phyloP scores from a whole-genome alignment of 2,329 filamentous ascomycete species.

The Dichotomopilus funicola region DNA sequence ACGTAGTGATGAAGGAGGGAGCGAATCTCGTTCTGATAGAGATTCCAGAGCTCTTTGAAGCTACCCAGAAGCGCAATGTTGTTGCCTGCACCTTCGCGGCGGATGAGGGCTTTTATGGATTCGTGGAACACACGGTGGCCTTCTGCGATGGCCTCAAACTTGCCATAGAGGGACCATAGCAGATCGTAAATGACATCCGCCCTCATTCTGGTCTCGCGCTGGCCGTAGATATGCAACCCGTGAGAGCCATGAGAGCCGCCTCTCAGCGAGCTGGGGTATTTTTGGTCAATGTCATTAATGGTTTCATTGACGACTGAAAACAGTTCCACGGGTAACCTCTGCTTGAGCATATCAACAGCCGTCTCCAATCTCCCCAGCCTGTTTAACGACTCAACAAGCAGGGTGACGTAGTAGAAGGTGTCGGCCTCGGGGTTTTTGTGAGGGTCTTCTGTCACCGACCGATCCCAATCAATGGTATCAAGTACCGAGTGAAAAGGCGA shows the following conservation, averaged over 20 bases:
- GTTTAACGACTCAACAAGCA: constrained; percentile 84
- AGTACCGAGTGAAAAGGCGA: constrained; percentile 54
- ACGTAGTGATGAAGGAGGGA: constrained; percentile 93
- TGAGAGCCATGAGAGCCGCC: constrained; percentile 48
- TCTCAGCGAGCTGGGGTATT: constrained; percentile 75
- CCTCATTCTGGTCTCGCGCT: constrained; percentile 66
- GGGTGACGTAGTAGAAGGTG: constrained; percentile 85
- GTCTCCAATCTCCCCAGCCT: constrained; percentile 80
- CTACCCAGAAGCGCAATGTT: constrained; percentile 66
- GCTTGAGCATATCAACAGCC: constrained; percentile 84
- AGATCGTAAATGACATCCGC: constrained; percentile 86
- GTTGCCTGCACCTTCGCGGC: constrained; percentile 66
- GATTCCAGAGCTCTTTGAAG: constrained; percentile 95
- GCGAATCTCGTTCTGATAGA: constrained; percentile 96
- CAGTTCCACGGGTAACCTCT: constrained; percentile 86
- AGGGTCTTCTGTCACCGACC: constrained; percentile 70
- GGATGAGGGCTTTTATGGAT: constrained; percentile 77
- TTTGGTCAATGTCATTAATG: constrained; percentile 85
- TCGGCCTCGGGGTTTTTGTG: constrained; percentile 92
- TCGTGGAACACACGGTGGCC: constrained; percentile 92
- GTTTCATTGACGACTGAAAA: constrained; percentile 93
- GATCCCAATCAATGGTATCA: constrained; percentile 54
- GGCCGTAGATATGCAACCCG: constrained; percentile 57
- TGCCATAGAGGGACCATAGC: constrained; percentile 86
- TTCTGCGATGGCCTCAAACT: constrained; percentile 95